Percentiles rank a stretch among this genome's conserved stretches.
Evolutionary conservation across 176 grass and related monocot species (phyloP).

Genomic region (Saccharum officinarum): DNA sequence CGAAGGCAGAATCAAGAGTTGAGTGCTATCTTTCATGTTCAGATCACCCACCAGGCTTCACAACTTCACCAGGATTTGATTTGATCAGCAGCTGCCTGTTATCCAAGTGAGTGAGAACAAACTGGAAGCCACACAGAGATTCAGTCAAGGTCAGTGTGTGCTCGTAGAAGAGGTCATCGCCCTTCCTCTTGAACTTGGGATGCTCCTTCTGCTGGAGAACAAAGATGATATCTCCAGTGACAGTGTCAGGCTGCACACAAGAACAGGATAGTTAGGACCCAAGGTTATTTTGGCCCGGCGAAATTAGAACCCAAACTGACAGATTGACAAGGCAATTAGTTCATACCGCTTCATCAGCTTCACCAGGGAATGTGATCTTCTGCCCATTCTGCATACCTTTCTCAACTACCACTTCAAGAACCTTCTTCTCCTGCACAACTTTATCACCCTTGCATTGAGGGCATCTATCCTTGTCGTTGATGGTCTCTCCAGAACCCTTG

Average conservation of each 20-base stretch:
- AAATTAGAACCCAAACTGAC: too few species aligned
- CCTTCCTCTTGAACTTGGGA: slow-evolving; percentile 75
- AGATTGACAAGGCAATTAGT: too few species aligned
- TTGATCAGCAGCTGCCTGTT: slow-evolving; percentile 82
- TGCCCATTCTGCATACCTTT: slow-evolving; percentile 77
- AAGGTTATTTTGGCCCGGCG: neutral
- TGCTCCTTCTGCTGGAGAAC: slow-evolving; percentile 83
- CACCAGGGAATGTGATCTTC: slow-evolving; percentile 86
- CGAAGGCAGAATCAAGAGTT: neutral
- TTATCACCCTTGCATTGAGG: slow-evolving; percentile 82
- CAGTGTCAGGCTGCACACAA: slow-evolving; percentile 60
- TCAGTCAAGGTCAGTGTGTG: slow-evolving; percentile 58
- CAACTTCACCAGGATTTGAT: slow-evolving; percentile 71
- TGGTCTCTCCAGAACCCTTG: slow-evolving; percentile 79
- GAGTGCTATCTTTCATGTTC: neutral
- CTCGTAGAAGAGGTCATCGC: slow-evolving; percentile 61
- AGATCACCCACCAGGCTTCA: slow-evolving; percentile 57
- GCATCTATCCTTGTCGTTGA: slow-evolving; percentile 78
- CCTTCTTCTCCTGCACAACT: slow-evolving; percentile 79
- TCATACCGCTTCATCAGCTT: slow-evolving; percentile 79
- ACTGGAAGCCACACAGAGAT: slow-evolving; percentile 65
- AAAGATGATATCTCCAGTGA: slow-evolving; percentile 66
- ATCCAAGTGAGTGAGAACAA: slow-evolving; percentile 59
- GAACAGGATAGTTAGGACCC: neutral
- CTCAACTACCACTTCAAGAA: slow-evolving; percentile 66